A percentile compares a stretch with the other conserved stretches of the same genome.
These are phyloP conservation scores for Vigna nakashimae DNA, from an alignment of 306 rosid genomes.

Conservation along the genomic window DNA sequence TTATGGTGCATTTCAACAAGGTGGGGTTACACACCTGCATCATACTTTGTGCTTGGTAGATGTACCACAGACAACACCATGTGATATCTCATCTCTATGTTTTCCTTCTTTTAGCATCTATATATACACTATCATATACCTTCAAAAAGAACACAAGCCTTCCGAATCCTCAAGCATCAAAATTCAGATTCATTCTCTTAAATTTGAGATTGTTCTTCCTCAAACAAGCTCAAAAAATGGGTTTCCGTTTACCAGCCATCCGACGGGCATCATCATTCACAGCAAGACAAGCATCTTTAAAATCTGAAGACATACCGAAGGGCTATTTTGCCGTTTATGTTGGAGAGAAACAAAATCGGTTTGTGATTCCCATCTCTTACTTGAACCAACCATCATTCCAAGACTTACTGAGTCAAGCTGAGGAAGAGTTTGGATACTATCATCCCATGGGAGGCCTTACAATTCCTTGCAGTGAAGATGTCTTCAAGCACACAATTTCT, in stretches of 20 bases:
- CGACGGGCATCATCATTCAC: slow-evolving; percentile 22
- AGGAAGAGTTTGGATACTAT: slow-evolving; percentile 57
- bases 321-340: slow-evolving; percentile 56
- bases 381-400: slow-evolving; percentile 58
- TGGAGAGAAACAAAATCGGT: slow-evolving; percentile 54
- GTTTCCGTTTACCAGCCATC: slow-evolving; percentile 44
- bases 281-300: slow-evolving; percentile 32
- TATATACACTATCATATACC: slow-evolving; percentile 27
- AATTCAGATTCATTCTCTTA: neutral
- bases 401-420: slow-evolving; percentile 42
- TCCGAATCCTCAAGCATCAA: slow-evolving; percentile 29
- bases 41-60: no score
- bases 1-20: neutral
- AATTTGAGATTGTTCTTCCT: slow-evolving; percentile 13
- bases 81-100: no score
- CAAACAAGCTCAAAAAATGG: slow-evolving; percentile 30
- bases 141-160: slow-evolving; percentile 29
- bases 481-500: slow-evolving; percentile 42
- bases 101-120: slow-evolving; percentile 5
- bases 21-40: neutral
- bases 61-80: no score
- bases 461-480: slow-evolving; percentile 51
- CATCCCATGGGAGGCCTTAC: slow-evolving; percentile 64
- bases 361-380: slow-evolving; percentile 51
- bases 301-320: slow-evolving; percentile 39